These are phyloP conservation scores for Beauveria pseudobassiana DNA, from an alignment of 2,329 filamentous ascomycete genomes.

Conservation along the genomic window DNA sequence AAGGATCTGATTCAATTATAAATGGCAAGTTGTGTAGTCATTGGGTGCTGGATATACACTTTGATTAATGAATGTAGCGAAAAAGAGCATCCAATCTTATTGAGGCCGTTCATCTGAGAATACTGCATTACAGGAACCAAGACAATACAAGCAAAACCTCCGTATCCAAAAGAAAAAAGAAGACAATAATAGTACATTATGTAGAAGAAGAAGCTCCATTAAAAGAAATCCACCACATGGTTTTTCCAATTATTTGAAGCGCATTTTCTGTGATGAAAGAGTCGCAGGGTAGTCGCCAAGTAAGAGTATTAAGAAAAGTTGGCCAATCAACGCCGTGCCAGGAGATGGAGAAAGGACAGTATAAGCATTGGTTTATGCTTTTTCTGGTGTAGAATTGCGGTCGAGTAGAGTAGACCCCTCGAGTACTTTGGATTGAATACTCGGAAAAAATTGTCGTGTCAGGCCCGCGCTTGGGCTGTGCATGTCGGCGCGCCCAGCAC, in stretches of 20 bases:
- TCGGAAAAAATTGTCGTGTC: no score
- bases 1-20: no score
- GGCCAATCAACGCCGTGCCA: background rate
- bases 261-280: background rate
- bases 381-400: no score
- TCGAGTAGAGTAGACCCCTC: no score
- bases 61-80: background rate
- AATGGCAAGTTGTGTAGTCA: no score
- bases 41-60: background rate
- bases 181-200: background rate
- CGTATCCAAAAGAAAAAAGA: background rate
- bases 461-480: no score
- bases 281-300: background rate
- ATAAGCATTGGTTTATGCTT: no score
- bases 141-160: background rate
- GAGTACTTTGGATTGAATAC: no score
- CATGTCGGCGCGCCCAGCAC: no score
- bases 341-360: no score
- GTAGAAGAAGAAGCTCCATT: background rate
- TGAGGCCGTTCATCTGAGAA: background rate
- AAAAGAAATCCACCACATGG: background rate
- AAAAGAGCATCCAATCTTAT: constrained; percentile 5
- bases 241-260: background rate
- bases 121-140: background rate
- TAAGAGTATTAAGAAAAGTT: background rate